Evolutionary conservation across 441 rosid species (phyloP).

Genomic region (Euphorbia schlechtendalii): DNA sequence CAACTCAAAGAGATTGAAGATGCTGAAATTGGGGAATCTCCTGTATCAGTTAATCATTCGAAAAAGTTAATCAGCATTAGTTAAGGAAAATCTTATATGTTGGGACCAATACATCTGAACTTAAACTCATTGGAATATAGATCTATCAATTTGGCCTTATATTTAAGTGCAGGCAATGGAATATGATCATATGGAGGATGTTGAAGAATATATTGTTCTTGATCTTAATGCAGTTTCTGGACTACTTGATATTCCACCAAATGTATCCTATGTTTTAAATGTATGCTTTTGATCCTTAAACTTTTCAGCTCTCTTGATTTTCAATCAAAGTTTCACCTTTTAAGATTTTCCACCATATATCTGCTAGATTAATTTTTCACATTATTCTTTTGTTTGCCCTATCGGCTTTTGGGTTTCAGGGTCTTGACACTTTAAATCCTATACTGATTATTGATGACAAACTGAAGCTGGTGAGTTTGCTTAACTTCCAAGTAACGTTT

Average conservation of each 20-base stretch:
- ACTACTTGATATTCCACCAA: conserved; percentile 35
- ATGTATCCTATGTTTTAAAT: conserved; percentile 43
- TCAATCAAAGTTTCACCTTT: neutral
- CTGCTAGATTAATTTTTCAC: no score
- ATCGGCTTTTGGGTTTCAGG: conserved; percentile 30
- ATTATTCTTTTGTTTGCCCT: neutral
- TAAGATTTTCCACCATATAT: no score
- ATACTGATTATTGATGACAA: conserved; percentile 41
- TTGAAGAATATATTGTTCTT: conserved; percentile 47
- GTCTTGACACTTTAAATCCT: conserved; percentile 50
- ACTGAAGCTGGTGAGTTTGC: conserved; percentile 46
- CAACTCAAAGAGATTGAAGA: no score
- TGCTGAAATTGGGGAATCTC: no score
- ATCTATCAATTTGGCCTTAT: neutral
- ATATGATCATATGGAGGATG: conserved; percentile 19
- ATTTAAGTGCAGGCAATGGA: conserved; percentile 27
- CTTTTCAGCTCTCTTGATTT: neutral
- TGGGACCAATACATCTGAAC: neutral
- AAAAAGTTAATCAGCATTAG: no score
- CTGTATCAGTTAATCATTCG: no score
- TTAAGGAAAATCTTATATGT: no score
- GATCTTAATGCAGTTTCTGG: conserved; percentile 45
- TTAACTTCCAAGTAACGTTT: neutral
- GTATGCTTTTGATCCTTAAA: conserved; percentile 27
- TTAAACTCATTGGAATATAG: neutral